These are phyloP conservation scores for Trichoderma asperelloides DNA, from an alignment of 495 filamentous ascomycete genomes.

Conservation along the genomic window DNA sequence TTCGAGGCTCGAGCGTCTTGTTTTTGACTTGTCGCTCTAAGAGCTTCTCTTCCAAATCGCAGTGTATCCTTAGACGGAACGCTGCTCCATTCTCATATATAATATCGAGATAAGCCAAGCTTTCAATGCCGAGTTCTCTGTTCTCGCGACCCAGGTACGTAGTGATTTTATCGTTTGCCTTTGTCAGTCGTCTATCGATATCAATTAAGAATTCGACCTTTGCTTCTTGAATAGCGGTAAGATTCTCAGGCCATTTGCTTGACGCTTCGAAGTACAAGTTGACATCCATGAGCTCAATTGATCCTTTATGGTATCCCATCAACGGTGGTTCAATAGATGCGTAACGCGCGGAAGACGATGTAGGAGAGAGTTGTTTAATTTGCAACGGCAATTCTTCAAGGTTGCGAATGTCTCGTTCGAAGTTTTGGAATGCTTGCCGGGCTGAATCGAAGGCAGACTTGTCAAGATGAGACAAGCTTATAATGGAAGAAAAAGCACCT, in stretches of 20 bases:
- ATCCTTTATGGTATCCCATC: conserved; percentile 28
- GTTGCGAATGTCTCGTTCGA: conserved; percentile 64
- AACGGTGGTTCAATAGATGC: conserved; percentile 49
- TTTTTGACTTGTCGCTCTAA: conserved; percentile 72
- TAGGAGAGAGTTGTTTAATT: conserved; percentile 65
- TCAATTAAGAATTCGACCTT: conserved; percentile 87
- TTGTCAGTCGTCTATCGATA: conserved; percentile 61
- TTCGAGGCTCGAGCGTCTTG: conserved; percentile 49
- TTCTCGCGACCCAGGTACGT: conserved; percentile 77
- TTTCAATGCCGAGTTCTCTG: conserved; percentile 51
- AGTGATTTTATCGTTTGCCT: conserved; percentile 39
- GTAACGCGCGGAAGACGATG: conserved; percentile 63
- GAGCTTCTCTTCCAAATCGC: conserved; percentile 77
- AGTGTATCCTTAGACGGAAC: conserved; percentile 62
- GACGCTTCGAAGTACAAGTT: conserved; percentile 90
- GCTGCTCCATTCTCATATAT: conserved; percentile 53
- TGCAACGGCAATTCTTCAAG: conserved; percentile 75
- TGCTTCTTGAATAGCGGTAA: conserved; percentile 82
- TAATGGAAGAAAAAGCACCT: conserved; percentile 48
- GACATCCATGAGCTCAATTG: conserved; percentile 44
- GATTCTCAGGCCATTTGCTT: conserved; percentile 83
- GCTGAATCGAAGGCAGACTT: conserved; percentile 43
- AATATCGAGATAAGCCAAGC: conserved; percentile 78
- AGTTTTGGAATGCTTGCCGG: conserved; percentile 50
- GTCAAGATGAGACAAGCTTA: conserved; percentile 37